Base-by-base conservation (phyloP, 2,329 filamentous ascomycete species). In the Didymella arachidicola region DNA sequence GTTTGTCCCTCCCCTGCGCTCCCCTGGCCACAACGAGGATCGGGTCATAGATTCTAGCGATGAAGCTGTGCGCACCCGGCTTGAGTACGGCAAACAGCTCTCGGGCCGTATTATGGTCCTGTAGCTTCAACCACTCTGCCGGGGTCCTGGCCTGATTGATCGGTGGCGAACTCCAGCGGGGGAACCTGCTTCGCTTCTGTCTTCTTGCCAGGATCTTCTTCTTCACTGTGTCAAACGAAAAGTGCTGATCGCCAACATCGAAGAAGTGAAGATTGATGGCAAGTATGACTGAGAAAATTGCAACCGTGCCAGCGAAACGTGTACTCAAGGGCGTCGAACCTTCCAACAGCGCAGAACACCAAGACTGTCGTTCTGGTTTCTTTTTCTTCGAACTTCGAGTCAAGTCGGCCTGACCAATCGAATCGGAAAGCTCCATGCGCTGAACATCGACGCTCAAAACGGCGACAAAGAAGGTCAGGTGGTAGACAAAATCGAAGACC, bases 191-290 rank as follows among this genome's bases (percentile, higher is more conserved):
- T 59, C 62, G 62, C 53, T 47, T 65, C 36, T 57, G 63, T 58
- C 52, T 69, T 36, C 48, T 64, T 12, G 77, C 66, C 7, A 75
- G 27, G 19, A 69, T 51, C 8, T 60, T 65, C 44, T 63, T 66
- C 18, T 65, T 63, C 36, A 73, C 46, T 1, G 56, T 64, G 16
- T 63, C 55, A 3, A 74, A 45, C 6, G 74, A 74, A 5, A 76
- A 46, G 16, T 66, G 58, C 32, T 63, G 66, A 30, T 81, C 83
- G 52, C 83, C 83, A 46, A 83, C 83, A 44, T 89, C 87, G 62
- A 90, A 89, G 64, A 93, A 93, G 69, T 93, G 91, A 82, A 88
- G 91, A 65, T 93, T 91, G 0, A 91, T 86, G 42, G 89, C 86
- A 16, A 92, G 71, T 7, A 93, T 84, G 63, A 92, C 91, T 1